Evolutionary conservation across 1,284 basidiomycete species (phyloP).

Genomic region (Dichomitus squalens): DNA sequence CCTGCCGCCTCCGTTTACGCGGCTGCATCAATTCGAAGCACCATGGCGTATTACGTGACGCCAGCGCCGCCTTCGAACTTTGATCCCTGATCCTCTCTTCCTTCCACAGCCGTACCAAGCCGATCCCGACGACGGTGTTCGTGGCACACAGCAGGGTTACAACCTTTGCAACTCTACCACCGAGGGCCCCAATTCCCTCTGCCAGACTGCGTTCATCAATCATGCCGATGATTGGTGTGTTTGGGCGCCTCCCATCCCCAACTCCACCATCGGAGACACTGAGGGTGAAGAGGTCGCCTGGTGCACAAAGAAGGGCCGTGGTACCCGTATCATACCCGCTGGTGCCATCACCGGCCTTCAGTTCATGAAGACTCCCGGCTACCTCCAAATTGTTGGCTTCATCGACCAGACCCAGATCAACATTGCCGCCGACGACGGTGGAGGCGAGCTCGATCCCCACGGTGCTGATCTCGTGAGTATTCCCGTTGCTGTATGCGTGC

Average conservation of each 20-base stretch:
- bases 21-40: no score
- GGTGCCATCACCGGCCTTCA: constrained; percentile 68
- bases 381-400: constrained; percentile 65
- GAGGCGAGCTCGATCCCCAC: constrained; percentile 70
- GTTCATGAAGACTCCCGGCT: constrained; percentile 64
- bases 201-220: constrained; percentile 66
- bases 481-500: neutral
- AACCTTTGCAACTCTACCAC: constrained; percentile 76
- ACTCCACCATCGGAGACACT: constrained; percentile 59
- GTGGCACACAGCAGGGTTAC: constrained; percentile 65
- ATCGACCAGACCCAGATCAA: constrained; percentile 64
- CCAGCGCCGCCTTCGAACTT: no score
- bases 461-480: constrained; percentile 39
- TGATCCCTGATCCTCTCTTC: neutral
- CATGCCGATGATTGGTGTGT: constrained; percentile 64
- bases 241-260: constrained; percentile 52
- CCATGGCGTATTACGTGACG: no score
- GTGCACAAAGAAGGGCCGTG: constrained; percentile 71
- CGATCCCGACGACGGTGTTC: constrained; percentile 49
- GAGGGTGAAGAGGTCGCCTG: constrained; percentile 74
- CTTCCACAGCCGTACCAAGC: constrained; percentile 54
- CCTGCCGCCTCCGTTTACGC: no score
- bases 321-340: constrained; percentile 64
- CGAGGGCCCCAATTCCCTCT: constrained; percentile 56
- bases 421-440: constrained; percentile 55